Base-by-base conservation (phyloP, 2,329 filamentous ascomycete genomes). In the Cadophora malorum region DNA sequence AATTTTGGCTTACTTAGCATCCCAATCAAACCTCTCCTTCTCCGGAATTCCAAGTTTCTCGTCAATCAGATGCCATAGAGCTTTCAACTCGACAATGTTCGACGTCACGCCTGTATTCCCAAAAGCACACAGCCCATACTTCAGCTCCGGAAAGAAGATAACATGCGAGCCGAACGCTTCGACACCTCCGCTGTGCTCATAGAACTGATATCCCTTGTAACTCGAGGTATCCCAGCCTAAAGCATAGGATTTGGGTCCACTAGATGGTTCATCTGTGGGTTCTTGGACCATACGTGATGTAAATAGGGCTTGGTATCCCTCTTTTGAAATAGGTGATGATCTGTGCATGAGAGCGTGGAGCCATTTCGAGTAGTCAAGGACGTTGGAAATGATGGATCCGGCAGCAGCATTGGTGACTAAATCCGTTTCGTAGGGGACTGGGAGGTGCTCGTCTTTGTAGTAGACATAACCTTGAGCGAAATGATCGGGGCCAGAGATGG, bases 341-440 rank as follows among this genome's bases (percentile, higher is more conserved):
- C 72, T 74, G n/a, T 79, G 73, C 28, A 88, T 75, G 28, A 87
- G 76, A 23, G 81, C 83, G 31, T 78, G 77, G 2, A 86, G 71
- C 86, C 85, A 89, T 71, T 81, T 82, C 1, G 79, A 74, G 72
- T 85, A 87, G 76, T 87, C 85, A 8, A 78, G 63, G 1, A 83
- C 83, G 58, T 80, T 84, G 25, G 81, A 83, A 25, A 86, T 77
- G 25, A 84, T 78, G 19, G 78, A 79, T 0, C 83, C 84, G 0
- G 83, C 82, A 0, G 82, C 83, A 56, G 79, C 78, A 5, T 75
- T 77, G 50, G 76, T 75, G 3, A 76, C 73, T 1, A 74, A 71
- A 4, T 80, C 74, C 4, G 80, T 74, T 16, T 76, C 72, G 10
- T 79, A 72, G 3, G 70, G 65, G 4, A 77, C 70, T 50, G 78